phyloP scores from a whole-genome alignment of 2,329 filamentous ascomycete genomes.

The Paraconiothyrium brasiliense region DNA sequence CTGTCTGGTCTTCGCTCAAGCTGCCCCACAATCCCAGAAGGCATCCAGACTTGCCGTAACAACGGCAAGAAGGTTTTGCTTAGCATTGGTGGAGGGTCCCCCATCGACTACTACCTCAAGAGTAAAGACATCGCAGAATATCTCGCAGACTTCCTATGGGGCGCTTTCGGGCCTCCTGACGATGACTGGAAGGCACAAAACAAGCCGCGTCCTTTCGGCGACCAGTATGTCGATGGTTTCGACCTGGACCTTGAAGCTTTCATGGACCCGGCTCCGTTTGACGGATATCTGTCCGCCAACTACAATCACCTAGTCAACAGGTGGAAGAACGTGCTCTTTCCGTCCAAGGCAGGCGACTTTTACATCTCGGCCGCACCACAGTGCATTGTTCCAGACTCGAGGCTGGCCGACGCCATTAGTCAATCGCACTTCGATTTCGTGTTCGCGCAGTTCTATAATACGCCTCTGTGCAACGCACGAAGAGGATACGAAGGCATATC shows the following conservation, averaged over 20 bases:
- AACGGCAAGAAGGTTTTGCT: conserved; percentile 51
- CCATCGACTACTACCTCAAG: conserved; percentile 55
- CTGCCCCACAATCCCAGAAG: conserved; percentile 55
- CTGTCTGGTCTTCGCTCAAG: conserved; percentile 47
- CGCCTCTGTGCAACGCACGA: conserved; percentile 59
- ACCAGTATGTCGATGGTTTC: conserved; percentile 60
- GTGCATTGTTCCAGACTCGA: conserved; percentile 59
- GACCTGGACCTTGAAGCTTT: conserved; percentile 59
- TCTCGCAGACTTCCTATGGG: conserved; percentile 62
- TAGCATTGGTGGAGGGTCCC: conserved; percentile 57
- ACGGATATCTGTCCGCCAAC: conserved; percentile 50
- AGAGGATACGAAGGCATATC: conserved; percentile 44
- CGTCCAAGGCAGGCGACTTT: conserved; percentile 48
- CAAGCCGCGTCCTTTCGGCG: conserved; percentile 60
- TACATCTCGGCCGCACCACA: conserved; percentile 66
- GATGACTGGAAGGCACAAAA: conserved; percentile 37
- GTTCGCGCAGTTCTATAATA: conserved; percentile 68
- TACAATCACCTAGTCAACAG: conserved; percentile 60
- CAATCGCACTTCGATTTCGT: conserved; percentile 61
- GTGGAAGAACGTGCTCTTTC: conserved; percentile 54
- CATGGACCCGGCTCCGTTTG: conserved; percentile 29
- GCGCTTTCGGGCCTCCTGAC: conserved; percentile 58
- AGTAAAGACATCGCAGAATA: conserved; percentile 51
- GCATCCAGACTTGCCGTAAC: conserved; percentile 42
- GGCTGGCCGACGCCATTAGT: conserved; percentile 56